Conservation (phyloP, 2,329 filamentous ascomycete species). For the Xylariaceae sp. region DNA sequence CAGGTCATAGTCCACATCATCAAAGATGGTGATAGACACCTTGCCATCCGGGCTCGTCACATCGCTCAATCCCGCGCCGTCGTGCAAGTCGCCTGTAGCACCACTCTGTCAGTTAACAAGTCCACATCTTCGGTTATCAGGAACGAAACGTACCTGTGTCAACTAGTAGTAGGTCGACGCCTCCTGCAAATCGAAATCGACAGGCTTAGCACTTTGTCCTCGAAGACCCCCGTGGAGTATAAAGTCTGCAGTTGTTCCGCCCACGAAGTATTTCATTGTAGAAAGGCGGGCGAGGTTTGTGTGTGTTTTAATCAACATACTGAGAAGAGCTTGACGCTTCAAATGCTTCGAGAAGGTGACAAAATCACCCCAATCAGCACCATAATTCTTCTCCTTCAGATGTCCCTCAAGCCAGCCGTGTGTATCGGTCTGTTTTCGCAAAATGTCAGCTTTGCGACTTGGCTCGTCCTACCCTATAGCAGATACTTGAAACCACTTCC, state of each 20-base stretch:
- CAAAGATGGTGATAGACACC: constrained; percentile 43
- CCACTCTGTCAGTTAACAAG: neutral
- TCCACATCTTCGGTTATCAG: too few species aligned
- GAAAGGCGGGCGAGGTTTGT: too few species aligned
- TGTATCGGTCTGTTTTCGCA: constrained; percentile 49
- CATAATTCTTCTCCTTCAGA: constrained; percentile 57
- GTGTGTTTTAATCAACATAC: too few species aligned
- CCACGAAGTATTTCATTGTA: too few species aligned
- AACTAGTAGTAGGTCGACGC: constrained; percentile 54
- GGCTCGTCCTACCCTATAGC: too few species aligned
- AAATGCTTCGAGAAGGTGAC: constrained; percentile 55
- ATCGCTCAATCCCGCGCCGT: constrained; percentile 59
- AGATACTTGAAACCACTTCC: too few species aligned
- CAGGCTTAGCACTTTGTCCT: too few species aligned
- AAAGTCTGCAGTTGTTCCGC: neutral
- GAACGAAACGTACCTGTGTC: constrained; percentile 54
- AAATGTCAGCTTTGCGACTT: too few species aligned
- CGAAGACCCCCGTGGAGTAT: too few species aligned
- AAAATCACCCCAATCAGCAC: constrained; percentile 62
- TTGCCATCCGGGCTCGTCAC: constrained; percentile 52
- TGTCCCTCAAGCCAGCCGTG: constrained; percentile 58
- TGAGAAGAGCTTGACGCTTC: constrained; percentile 50
- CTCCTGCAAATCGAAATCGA: too few species aligned
- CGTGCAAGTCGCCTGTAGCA: constrained; percentile 51
- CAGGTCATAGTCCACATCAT: constrained; percentile 39